Percentiles rank a stretch among this genome's conserved stretches.
These are phyloP conservation scores for Cystobasidium pallidum DNA, from an alignment of 1,284 basidiomycete species.

Conservation along the genomic window DNA sequence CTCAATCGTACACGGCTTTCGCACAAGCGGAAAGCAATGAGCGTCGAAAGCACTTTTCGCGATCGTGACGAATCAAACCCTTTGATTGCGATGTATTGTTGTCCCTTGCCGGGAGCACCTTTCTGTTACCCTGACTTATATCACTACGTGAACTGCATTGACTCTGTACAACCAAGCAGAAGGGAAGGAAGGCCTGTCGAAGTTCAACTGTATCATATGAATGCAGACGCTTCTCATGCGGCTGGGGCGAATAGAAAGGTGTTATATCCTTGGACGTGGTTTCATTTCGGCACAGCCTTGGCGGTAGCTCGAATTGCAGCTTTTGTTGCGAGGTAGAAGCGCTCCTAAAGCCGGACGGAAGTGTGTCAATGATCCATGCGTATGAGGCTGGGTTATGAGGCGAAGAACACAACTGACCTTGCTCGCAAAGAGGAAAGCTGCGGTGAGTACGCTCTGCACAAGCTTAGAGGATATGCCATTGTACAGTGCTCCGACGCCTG, in stretches of 20 bases:
- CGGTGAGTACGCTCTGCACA: constrained; percentile 71
- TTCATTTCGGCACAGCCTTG: constrained; percentile 23
- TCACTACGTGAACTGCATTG: no score
- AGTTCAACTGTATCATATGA: no score
- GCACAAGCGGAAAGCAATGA: background rate
- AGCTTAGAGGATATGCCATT: constrained; percentile 84
- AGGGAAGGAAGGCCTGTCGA: no score
- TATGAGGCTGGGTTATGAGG: background rate
- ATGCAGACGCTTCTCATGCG: no score
- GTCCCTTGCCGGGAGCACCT: no score
- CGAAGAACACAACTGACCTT: constrained; percentile 51
- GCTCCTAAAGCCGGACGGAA: constrained; percentile 14
- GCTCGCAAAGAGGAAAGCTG: constrained; percentile 52
- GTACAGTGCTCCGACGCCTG: constrained; percentile 80
- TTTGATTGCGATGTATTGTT: background rate
- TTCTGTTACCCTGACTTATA: no score
- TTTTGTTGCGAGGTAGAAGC: constrained; percentile 39
- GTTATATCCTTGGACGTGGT: no score
- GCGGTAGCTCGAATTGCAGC: constrained; percentile 33
- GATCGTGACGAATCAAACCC: background rate
- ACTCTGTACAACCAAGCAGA: no score
- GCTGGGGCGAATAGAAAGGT: no score
- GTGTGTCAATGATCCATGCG: background rate
- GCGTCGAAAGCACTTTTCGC: background rate
- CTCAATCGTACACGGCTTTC: background rate